Evolutionary conservation across 1,139 yeast species (phyloP).

Genomic region (Meyerozyma guilliermondii): DNA sequence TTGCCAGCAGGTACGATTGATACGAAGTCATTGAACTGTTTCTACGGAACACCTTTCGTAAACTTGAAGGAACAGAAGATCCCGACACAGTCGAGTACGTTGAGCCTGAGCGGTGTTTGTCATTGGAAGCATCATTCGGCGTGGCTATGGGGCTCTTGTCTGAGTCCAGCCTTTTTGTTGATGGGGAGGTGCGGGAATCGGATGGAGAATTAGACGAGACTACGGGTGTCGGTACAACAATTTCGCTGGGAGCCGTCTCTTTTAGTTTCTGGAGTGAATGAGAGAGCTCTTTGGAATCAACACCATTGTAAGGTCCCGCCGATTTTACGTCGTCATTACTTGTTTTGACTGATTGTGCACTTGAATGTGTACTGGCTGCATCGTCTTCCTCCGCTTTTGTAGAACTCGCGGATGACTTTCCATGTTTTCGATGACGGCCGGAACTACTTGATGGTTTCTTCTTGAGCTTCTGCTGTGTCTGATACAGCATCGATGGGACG

Average conservation of each 20-base stretch:
- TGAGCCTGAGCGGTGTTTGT: not conserved
- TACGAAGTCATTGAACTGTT: not conserved
- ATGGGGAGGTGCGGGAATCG: not conserved
- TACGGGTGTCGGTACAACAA: not conserved
- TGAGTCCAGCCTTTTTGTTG: not conserved
- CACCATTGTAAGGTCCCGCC: not conserved
- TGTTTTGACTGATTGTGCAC: not conserved
- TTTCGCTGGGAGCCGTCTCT: not conserved
- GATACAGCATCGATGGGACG: slow-evolving; percentile 5
- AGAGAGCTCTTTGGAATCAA: not conserved
- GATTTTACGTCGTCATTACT: not conserved
- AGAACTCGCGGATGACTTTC: not conserved
- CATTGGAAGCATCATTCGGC: not conserved
- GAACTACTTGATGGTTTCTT: not conserved
- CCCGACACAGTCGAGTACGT: not conserved
- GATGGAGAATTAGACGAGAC: not conserved
- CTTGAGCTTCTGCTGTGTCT: slow-evolving; percentile 5
- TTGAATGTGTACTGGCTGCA: not conserved
- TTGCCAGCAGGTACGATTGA: slow-evolving; percentile 1
- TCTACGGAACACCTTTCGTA: not conserved
- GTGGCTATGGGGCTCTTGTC: not conserved
- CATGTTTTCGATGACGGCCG: not conserved
- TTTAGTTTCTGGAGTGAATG: not conserved
- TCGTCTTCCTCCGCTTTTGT: not conserved
- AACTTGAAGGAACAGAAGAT: slow-evolving; percentile 1